Base-by-base conservation (phyloP, 2,329 filamentous ascomycete species). In the Exserohilum rostratum region DNA sequence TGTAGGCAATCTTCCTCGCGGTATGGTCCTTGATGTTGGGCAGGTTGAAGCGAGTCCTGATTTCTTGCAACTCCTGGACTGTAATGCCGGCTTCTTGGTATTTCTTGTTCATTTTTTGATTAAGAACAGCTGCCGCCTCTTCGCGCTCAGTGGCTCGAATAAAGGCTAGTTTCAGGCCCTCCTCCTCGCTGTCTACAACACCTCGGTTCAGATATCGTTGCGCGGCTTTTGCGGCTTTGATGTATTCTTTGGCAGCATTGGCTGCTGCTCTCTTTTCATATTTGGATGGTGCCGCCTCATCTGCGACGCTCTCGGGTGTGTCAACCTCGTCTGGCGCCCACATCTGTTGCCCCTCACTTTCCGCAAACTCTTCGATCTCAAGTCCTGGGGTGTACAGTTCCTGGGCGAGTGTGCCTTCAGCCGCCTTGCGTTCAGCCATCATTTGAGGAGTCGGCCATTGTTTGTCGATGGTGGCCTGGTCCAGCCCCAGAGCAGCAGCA, bases 401-500 rank as follows among this genome's bases (percentile, higher is more conserved):
- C 22, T 25, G 22, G 4, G 51, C 50, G 17, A 60, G 22, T 5
- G 57, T 46, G 29, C 48, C 50, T 31, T 61, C 44, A n/a, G 59
- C 55, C 11, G 55, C 54, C 44, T 60, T 64, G 18, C 60, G 46
- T 27, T 59, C 48, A 3, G 49, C 52, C n/a, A 57, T 49, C 53
- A 65, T 61, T 5, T 60, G 34, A 18, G 60, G 61, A 13, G 61
- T 61, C 5, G 68, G 71, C 71, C 70, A 70, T 46, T 72, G 67
- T 34, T 64, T 60, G 48, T 72, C 67, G 42, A 74, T 71, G 6
- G 62, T 64, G 10, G 66, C 65, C 43, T 82, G 78, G 5, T 83
- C 82, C 54, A 96, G 70, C 0, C 91, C 90, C 45, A 95, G 73
- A 17, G 78, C 78, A 53, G 80, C 77, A 57, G 91, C 81, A 79